phyloP scores from a whole-genome alignment of 139 green algal species.

The Raphidocelis subcapitata region DNA sequence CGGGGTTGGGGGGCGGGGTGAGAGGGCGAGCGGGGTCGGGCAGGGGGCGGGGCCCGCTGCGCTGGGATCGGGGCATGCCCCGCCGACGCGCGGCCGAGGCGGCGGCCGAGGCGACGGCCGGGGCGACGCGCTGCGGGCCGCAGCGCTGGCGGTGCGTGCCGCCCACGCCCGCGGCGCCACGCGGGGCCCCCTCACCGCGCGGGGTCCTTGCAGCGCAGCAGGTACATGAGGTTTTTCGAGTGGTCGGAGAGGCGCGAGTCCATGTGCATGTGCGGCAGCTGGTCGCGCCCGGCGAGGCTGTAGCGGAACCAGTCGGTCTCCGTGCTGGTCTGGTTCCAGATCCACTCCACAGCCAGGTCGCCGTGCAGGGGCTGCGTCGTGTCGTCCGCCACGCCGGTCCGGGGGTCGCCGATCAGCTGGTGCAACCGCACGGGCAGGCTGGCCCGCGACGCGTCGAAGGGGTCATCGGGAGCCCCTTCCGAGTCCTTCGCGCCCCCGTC shows the following conservation, averaged over 20 bases:
- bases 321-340: conserved; percentile 39
- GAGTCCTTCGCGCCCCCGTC: too few relatives aligned
- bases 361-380: conserved; percentile 40
- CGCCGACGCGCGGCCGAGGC: too few relatives aligned
- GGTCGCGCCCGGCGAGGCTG: conserved; percentile 28
- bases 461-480: too few relatives aligned
- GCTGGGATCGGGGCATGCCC: too few relatives aligned
- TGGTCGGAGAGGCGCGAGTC: conserved; percentile 53
- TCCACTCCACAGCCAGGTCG: conserved; percentile 44
- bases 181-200: conserved; percentile 30
- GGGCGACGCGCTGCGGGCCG: too few relatives aligned
- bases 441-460: too few relatives aligned
- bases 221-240: conserved; percentile 55
- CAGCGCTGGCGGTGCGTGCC: too few relatives aligned
- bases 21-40: background rate
- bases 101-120: too few relatives aligned
- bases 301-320: conserved; percentile 61
- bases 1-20: background rate
- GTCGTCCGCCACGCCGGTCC: conserved; percentile 55
- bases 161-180: too few relatives aligned
- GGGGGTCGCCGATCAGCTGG: conserved; percentile 56
- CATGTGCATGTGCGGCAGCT: conserved; percentile 33
- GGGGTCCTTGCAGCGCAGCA: conserved; percentile 53
- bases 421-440: background rate
- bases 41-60: too few relatives aligned